Evolutionary conservation across 1,284 basidiomycete species (phyloP), one percentile per base, ranked within the genome.

Genomic region (Moesziomyces sp.): DNA sequence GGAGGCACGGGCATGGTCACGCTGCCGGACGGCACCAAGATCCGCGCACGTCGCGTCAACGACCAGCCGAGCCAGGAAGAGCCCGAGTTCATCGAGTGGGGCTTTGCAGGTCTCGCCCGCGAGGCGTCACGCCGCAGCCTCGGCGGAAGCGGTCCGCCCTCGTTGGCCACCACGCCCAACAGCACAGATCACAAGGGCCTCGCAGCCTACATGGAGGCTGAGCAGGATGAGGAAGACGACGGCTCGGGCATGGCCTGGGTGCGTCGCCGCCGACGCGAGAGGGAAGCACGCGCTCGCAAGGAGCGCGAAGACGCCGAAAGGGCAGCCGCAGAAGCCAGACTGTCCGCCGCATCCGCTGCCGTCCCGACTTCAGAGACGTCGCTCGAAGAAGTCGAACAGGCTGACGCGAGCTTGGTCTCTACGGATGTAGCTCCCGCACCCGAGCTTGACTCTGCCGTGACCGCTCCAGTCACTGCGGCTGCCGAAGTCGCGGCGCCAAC

Each of bases 1-100:
- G 82, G 82, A 13, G 82, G 82, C 11, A 83, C 82, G 0, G 82
- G 82, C 6, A 82, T 82, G 80, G 82, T 83, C 24, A 83, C 82
- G 0, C 71, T 83, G 0, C 79, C 79, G 3, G 81, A 83, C 38
- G 82, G 82, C 49, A 76, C 78, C 49, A 79, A 78, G 47, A 81
- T 83, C 52, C 66, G 61, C 21, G 82, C 82, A 19, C 60, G 81
- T 5, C 65, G 76, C 30, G 82, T 82, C 40, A 80, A 74, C 53
- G 77, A 83, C 42, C 63, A 53, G 19, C 71, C 67, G 5, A 64
- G 45, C 28, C 58, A 70, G 30, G 71, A 69, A 13, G 76, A 77
- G 61, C 61, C 76, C 35, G 73, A 80, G 30, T 66, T 61, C 18
- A 66, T 55, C 45, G 73, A 80, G 45, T 82, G 80, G 79, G 81